phyloP scores from a whole-genome alignment of 495 filamentous ascomycete species.

The Venustampulla echinocandica region DNA sequence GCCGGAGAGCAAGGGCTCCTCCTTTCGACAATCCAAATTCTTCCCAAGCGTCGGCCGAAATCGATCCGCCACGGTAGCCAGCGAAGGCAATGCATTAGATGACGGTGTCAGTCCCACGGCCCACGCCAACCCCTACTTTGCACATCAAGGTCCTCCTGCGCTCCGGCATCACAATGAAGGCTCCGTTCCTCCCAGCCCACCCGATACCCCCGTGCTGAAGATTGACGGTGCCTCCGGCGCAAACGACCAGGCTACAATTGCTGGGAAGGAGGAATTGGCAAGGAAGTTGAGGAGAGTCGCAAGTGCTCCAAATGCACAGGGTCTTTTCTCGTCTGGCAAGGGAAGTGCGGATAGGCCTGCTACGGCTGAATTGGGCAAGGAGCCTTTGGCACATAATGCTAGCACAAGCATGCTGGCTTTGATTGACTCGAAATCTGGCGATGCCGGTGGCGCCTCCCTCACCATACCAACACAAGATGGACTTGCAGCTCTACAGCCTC shows the following conservation, averaged over 20 bases:
- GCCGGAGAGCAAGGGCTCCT: slow-evolving; percentile 49
- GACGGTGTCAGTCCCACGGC: slow-evolving; percentile 87
- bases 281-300: slow-evolving; percentile 88
- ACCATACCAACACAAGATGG: slow-evolving; percentile 30
- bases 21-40: slow-evolving; percentile 76
- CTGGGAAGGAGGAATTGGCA: slow-evolving; percentile 87
- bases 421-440: slow-evolving; percentile 20
- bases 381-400: slow-evolving; percentile 52
- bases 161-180: slow-evolving; percentile 90
- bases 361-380: slow-evolving; percentile 73
- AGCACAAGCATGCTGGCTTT: slow-evolving; percentile 50
- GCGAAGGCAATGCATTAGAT: slow-evolving; percentile 85
- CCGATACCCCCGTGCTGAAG: slow-evolving; percentile 76
- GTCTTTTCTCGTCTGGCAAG: slow-evolving; percentile 66
- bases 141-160: slow-evolving; percentile 87
- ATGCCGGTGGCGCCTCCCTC: slow-evolving; percentile 23
- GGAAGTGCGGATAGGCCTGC: slow-evolving; percentile 57
- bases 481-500: slow-evolving; percentile 38
- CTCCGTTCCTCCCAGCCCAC: slow-evolving; percentile 92
- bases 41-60: slow-evolving; percentile 69
- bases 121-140: slow-evolving; percentile 94
- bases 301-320: slow-evolving; percentile 94
- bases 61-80: slow-evolving; percentile 79
- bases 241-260: slow-evolving; percentile 63
- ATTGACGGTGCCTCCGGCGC: slow-evolving; percentile 61